phyloP scores from a whole-genome alignment of 495 filamentous ascomycete genomes.

The Emericellopsis terricola region DNA sequence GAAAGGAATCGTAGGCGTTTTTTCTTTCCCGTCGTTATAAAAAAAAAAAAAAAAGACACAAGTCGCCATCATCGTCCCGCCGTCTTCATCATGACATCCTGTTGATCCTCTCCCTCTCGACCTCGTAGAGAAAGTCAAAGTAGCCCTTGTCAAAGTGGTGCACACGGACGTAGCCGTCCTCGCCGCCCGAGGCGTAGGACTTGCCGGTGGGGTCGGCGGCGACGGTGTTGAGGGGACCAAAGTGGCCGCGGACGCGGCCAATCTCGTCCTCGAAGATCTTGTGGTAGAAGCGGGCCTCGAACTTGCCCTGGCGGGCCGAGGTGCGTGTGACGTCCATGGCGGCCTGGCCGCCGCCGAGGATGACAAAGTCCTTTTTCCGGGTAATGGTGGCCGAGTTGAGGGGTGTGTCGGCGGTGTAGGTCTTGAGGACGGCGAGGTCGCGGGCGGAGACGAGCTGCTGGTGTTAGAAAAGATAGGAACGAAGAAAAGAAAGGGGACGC shows the following conservation, averaged over 20 bases:
- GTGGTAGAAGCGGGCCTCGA: conserved; percentile 98
- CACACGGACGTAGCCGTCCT: conserved; percentile 96
- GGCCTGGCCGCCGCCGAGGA: conserved; percentile 92
- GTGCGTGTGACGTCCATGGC: conserved; percentile 99
- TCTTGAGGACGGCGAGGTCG: conserved; percentile 83
- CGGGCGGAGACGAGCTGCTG: conserved; percentile 58
- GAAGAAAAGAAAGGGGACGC: conserved; percentile 6
- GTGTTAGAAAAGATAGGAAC: conserved; percentile 5
- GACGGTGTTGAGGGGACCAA: conserved; percentile 71
- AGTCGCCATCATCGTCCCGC: background rate
- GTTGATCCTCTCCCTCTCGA: conserved; percentile 47
- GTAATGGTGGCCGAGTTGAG: conserved; percentile 90
- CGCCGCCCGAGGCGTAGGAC: conserved; percentile 83
- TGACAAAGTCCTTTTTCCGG: conserved; percentile 87
- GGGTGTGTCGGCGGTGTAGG: conserved; percentile 82
- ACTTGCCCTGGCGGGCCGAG: conserved; percentile 83
- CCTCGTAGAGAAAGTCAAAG: conserved; percentile 98
- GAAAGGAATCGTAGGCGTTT: too few species aligned
- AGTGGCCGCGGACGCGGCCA: conserved; percentile 88
- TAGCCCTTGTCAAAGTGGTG: conserved; percentile 97
- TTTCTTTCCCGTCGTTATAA: background rate
- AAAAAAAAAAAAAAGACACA: background rate
- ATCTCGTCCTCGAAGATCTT: conserved; percentile 98
- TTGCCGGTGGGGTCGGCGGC: conserved; percentile 79
- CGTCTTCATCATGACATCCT: background rate